phyloP scores from a whole-genome alignment of 179 eudicot genomes.

The Nepenthes alata region DNA sequence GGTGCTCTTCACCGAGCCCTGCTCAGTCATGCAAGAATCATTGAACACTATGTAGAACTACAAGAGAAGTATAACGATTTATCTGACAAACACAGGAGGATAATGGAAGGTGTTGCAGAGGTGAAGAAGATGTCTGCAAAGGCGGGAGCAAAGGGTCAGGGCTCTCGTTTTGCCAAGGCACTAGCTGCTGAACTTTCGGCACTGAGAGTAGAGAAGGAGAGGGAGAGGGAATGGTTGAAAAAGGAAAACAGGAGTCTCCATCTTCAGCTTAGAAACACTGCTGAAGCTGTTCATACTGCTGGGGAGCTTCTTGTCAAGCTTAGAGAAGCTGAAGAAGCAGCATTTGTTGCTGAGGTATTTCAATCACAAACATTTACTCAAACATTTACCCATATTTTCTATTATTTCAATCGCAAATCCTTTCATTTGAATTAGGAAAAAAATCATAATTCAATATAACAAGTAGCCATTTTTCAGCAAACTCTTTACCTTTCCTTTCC shows the following conservation, averaged over 20 bases:
- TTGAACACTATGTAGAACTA: constrained; percentile 77
- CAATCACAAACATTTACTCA: too few relatives aligned
- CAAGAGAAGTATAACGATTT: constrained; percentile 76
- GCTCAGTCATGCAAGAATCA: constrained; percentile 62
- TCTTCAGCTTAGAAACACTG: constrained; percentile 83
- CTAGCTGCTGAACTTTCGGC: constrained; percentile 75
- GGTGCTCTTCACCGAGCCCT: constrained; percentile 76
- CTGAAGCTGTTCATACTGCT: constrained; percentile 96
- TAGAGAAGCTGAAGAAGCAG: constrained; percentile 87
- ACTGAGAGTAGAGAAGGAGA: constrained; percentile 61
- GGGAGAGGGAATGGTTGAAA: constrained; percentile 62
- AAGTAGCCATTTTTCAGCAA: too few relatives aligned
- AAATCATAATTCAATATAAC: too few relatives aligned
- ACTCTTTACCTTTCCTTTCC: background rate
- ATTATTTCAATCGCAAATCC: too few relatives aligned
- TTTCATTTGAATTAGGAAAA: too few relatives aligned
- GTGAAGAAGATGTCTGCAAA: constrained; percentile 71
- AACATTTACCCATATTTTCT: too few relatives aligned
- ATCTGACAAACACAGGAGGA: constrained; percentile 48
- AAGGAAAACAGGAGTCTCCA: constrained; percentile 67
- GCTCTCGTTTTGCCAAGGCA: constrained; percentile 71
- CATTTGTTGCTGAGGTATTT: constrained; percentile 67
- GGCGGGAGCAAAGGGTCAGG: constrained; percentile 73
- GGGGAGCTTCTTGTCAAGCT: constrained; percentile 85
- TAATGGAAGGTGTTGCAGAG: constrained; percentile 69